A percentile compares a stretch with the other conserved stretches of the same genome.
These are phyloP conservation scores for Castanea sativa DNA, from an alignment of 306 rosid species.

Conservation along the genomic window DNA sequence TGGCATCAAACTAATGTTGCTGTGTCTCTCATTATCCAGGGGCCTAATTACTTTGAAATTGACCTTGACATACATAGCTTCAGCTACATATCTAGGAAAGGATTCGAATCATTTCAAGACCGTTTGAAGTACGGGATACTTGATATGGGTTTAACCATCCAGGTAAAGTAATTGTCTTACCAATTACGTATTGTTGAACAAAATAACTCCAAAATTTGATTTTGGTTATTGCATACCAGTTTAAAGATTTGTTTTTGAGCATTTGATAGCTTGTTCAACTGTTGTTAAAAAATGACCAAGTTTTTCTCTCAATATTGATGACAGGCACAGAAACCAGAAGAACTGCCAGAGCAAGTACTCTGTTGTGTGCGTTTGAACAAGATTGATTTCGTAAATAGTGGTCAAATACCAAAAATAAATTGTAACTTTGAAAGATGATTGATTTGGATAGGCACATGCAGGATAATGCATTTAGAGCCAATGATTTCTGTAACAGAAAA, in stretches of 20 bases:
- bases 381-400: slow-evolving; percentile 72
- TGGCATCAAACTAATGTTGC: neutral
- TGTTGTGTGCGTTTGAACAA: slow-evolving; percentile 80
- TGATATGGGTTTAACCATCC: slow-evolving; percentile 86
- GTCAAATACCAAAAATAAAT: slow-evolving; percentile 86
- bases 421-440: slow-evolving; percentile 40
- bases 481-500: neutral
- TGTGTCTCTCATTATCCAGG: slow-evolving; percentile 36
- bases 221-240: neutral
- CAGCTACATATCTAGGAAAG: slow-evolving; percentile 90
- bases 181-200: neutral
- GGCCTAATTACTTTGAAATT: slow-evolving; percentile 86
- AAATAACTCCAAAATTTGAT: neutral
- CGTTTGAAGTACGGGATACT: slow-evolving; percentile 63
- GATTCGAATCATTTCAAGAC: slow-evolving; percentile 80
- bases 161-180: slow-evolving; percentile 41
- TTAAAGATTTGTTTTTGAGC: neutral
- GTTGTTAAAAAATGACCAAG: neutral
- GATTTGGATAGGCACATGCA: neutral
- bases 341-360: slow-evolving; percentile 81
- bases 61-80: slow-evolving; percentile 92
- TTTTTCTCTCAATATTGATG: neutral
- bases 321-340: slow-evolving; percentile 91
- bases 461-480: neutral
- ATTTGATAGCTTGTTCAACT: neutral